Evolutionary conservation across 495 filamentous ascomycete genomes (phyloP), one percentile per base, ranked within the genome.

Genomic region (Apiosordaria backusii): DNA sequence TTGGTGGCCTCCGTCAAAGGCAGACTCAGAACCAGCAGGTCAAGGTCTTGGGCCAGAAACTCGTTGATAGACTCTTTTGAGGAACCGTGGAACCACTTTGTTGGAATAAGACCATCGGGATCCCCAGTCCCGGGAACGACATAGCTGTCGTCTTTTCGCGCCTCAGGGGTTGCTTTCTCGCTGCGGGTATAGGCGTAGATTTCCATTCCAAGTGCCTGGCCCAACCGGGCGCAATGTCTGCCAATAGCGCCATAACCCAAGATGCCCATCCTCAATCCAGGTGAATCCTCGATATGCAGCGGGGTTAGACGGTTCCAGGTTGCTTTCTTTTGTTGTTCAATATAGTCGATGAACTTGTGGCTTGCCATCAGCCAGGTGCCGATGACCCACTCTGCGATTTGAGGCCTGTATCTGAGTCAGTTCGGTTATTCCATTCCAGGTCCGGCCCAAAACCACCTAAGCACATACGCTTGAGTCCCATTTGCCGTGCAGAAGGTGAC

Each of bases 131-230:
- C 88, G 0, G 90, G 88, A 0, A 92, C 85, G 66, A 89, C 86
- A 70, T 88, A 96, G 2, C 86, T 85, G 4, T 75, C 74, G 71
- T 94, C 90, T 58, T 76, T 79, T 50, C 85, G 85, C 15, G 85
- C 80, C 52, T 82, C 81, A 0, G 83, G 80, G 0, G 83, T 86
- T 3, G 75, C 62, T 23, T 84, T 82, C 0, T 88, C 84, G 4
- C 82, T 83, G 2, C 89, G 90, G 1, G 92, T 96, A 79, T 91
- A 93, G 10, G 92, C 92, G 67, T 92, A 82, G 19, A 97, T 87
- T 25, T 88, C 84, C 87, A 92, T 93, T 3, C 92, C 92, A 67
- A 95, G 74, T 4, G 89, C 89, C 4, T 84, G 82, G 4, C 84
- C 86, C 0, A 95, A 81, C 18, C 88, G 83, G 22, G 85, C 92